Evolutionary conservation across 23 red algal genomes (phyloP).

Genomic region (Pyropia haitanensis): DNA sequence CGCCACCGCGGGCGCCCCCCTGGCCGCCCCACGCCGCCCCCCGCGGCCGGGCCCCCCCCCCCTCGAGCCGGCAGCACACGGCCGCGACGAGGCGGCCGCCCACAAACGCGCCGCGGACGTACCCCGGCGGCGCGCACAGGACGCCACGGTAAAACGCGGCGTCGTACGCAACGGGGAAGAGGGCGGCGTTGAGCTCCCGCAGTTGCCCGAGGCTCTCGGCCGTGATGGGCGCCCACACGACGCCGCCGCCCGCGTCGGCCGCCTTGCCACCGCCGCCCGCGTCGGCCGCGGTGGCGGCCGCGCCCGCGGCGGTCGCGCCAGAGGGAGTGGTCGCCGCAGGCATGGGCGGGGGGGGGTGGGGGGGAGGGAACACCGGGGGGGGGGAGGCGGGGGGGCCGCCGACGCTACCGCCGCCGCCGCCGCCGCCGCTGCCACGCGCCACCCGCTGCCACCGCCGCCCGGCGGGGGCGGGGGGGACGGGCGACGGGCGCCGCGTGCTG

Average conservation of each 20-base stretch:
- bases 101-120: conserved; percentile 43
- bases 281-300: too few species aligned
- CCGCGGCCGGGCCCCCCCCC: not conserved
- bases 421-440: too few species aligned
- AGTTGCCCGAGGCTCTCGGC: conserved; percentile 62
- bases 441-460: too few species aligned
- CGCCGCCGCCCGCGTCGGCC: not conserved
- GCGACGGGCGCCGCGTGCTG: too few species aligned
- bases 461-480: too few species aligned
- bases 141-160: conserved; percentile 44
- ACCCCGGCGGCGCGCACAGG: conserved; percentile 28
- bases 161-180: conserved; percentile 72
- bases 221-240: conserved; percentile 23
- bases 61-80: conserved; percentile 36
- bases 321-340: too few species aligned
- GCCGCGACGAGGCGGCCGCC: conserved; percentile 25
- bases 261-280: not conserved
- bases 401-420: too few species aligned
- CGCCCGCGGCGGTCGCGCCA: too few species aligned
- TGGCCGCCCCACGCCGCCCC: conserved; percentile 1
- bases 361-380: too few species aligned
- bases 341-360: too few species aligned
- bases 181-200: conserved; percentile 32
- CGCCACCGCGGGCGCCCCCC: not conserved
- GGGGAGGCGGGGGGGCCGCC: too few species aligned